Base-by-base conservation (phyloP, 768 basidiomycete species). In the Daedaleopsis nitida region DNA sequence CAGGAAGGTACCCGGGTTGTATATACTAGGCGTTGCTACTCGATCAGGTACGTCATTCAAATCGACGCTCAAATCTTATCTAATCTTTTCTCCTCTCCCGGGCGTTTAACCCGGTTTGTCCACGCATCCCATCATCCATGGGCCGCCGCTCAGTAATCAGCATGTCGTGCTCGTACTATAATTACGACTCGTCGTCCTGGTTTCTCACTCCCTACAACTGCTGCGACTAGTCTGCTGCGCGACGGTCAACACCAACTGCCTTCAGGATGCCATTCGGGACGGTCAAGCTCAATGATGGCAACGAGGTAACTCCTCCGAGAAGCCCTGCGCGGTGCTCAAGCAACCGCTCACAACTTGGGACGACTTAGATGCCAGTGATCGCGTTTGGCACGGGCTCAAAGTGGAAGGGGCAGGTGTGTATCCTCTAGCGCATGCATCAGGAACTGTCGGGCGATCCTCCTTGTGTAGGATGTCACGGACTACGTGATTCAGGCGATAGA, bases 371-470 rank as follows among this genome's bases (percentile, higher is more conserved):
- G 48, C 87, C 87, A 13, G 71, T 74, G 17, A 83, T 89, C 57
- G 87, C 86, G 0, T 88, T 81, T 70, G 87, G 87, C 1, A 83
- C 86, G 0, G 86, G 86, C 8, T 78, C 76, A 34, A 80, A 74
- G 62, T 72, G 71, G 72, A 73, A 70, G 48, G 62, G 64, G 7
- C 67, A 71, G 59, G 72, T 69, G 58, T 12, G 65, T 44, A n/a
- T 11, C 35, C 1, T 17, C 49, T 13, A 27, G 47, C 13, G n/a
- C 21, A 17, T 10, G 14, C 9, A 17, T 21, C 10, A 10, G 44
- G 12, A 48, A 23, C 4, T 6, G 23, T 24, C 2, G 4, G 21
- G 12, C 47, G 21, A 21, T 49, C 47, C 14, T n/a, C 13, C 7
- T 11, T 27, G 11, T 42, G 39, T n/a, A 75, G 69, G 84, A 87